A percentile compares a stretch with the other conserved stretches of the same genome.
phyloP scores from a whole-genome alignment of 2,329 filamentous ascomycete species.

The Hymenoscyphus salicellus region DNA sequence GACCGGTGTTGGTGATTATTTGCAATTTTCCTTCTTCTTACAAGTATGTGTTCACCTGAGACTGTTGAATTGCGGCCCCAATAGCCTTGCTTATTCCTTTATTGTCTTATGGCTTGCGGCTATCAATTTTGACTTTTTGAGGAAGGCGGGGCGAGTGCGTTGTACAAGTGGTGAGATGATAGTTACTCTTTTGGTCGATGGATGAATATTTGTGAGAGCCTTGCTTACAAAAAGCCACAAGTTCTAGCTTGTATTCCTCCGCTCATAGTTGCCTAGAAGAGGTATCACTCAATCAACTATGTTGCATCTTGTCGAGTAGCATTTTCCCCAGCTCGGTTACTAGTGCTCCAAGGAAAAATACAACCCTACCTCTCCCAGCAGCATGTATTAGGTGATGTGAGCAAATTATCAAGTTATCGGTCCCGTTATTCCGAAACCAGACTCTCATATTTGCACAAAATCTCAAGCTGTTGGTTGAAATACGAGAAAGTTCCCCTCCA shows the following conservation, averaged over 20 bases:
- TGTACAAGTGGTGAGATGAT: too few species aligned
- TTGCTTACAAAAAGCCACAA: background rate
- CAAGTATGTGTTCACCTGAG: too few species aligned
- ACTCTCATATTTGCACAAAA: background rate
- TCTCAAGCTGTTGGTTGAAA: background rate
- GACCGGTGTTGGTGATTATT: background rate
- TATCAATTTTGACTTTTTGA: too few species aligned
- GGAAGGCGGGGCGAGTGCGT: too few species aligned
- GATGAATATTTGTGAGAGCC: too few species aligned
- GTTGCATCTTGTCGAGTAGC: background rate
- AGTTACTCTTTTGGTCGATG: background rate
- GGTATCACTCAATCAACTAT: background rate
- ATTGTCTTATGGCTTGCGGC: too few species aligned
- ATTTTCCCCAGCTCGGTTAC: background rate
- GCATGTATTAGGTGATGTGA: background rate
- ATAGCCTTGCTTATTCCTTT: background rate
- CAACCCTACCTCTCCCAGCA: background rate
- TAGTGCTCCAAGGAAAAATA: background rate
- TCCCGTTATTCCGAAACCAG: too few species aligned
- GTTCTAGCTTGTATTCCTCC: background rate
- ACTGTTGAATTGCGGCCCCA: background rate
- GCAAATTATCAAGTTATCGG: too few species aligned
- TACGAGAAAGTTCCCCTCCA: background rate
- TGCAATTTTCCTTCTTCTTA: background rate
- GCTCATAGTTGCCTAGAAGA: background rate